These are phyloP conservation scores for Penicillium sp. DNA, from an alignment of 2,329 filamentous ascomycete species.

Conservation along the genomic window DNA sequence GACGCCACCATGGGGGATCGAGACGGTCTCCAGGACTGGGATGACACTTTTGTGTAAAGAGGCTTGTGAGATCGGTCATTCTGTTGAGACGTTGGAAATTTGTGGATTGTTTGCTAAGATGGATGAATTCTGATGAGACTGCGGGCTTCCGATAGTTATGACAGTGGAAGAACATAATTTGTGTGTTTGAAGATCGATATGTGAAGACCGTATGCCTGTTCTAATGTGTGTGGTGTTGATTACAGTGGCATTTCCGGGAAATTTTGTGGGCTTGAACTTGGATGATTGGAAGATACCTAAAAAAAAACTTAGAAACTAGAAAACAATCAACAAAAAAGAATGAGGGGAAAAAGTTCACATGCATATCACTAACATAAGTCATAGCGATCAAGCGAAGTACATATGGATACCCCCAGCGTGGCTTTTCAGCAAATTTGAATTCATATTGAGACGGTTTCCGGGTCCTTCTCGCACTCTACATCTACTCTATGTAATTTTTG, in stretches of 20 bases:
- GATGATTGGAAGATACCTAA: too few species aligned
- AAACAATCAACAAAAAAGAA: neutral
- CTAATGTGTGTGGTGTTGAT: too few species aligned
- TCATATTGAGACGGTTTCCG: too few species aligned
- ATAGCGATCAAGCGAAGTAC: neutral
- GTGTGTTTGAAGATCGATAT: neutral
- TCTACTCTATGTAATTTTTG: too few species aligned
- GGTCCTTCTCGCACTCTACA: too few species aligned
- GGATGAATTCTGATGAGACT: too few species aligned
- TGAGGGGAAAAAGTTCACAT: neutral
- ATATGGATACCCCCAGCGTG: neutral
- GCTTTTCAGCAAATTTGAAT: too few species aligned
- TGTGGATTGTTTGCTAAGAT: too few species aligned
- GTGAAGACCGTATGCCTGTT: neutral
- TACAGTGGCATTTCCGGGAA: too few species aligned
- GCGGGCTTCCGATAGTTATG: neutral
- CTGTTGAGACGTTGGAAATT: too few species aligned
- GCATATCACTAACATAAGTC: neutral
- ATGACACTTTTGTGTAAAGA: neutral
- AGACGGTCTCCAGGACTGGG: neutral
- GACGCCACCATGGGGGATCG: neutral
- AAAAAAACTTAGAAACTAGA: neutral
- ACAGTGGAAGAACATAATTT: neutral
- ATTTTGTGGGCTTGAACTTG: too few species aligned
- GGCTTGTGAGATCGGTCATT: neutral